Conservation (phyloP, 2,329 filamentous ascomycete species). For the Pyrenophora graminea region DNA sequence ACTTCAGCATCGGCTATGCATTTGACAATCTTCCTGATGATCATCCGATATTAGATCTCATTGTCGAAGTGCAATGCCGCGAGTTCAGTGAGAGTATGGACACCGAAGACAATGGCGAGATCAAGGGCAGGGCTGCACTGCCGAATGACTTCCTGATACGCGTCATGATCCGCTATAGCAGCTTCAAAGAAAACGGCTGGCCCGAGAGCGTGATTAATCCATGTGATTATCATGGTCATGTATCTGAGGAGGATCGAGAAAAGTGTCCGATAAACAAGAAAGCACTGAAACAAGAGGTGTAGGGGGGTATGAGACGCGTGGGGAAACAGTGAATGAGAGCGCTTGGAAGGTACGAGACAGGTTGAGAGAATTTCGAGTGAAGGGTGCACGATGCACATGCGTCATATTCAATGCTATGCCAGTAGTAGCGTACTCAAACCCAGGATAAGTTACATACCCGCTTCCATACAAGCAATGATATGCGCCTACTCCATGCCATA, state of each 20-base stretch:
- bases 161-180: constrained; percentile 5
- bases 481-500: constrained; percentile 31
- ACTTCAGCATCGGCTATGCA: constrained; percentile 6
- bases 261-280: not conserved
- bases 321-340: not conserved
- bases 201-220: not conserved
- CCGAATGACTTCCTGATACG: constrained; percentile 8
- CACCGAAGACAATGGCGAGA: not conserved
- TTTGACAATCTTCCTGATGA: constrained; percentile 10
- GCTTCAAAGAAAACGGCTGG: not conserved
- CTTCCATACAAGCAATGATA: constrained; percentile 4
- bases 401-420: constrained; percentile 21
- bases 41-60: constrained; percentile 4
- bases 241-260: not conserved
- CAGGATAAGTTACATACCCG: constrained; percentile 17
- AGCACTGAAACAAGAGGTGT: no score
- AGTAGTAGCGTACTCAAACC: constrained; percentile 8
- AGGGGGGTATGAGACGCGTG: no score
- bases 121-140: not conserved
- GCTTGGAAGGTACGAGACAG: no score
- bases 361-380: not conserved
- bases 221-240: constrained; percentile 15
- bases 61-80: constrained; percentile 16
- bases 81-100: accelerated
- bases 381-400: not conserved